A percentile compares a stretch with the other conserved stretches of the same genome.
phyloP scores from a whole-genome alignment of 345 rosid genomes.

The Pistacia vera region DNA sequence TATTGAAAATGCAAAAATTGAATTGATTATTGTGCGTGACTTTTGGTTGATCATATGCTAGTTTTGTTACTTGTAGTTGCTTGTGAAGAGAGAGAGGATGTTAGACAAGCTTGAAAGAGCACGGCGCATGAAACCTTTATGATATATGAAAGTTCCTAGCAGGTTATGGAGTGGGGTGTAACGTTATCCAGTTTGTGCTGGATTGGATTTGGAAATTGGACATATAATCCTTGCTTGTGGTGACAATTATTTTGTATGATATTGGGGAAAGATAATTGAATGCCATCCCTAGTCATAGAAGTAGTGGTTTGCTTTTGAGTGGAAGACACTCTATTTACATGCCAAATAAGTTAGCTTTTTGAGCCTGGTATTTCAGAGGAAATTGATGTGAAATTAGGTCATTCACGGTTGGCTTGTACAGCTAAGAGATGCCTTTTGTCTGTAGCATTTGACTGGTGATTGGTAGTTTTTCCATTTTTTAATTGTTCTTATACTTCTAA shows the following conservation, averaged over 20 bases:
- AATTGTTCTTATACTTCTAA: neutral
- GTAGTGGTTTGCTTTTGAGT: neutral
- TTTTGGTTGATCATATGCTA: neutral
- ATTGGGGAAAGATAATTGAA: neutral
- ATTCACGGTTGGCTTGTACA: neutral
- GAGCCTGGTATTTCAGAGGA: neutral
- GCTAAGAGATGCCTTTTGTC: neutral
- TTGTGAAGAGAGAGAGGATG: neutral
- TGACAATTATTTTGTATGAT: too few species aligned
- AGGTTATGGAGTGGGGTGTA: neutral
- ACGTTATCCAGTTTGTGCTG: neutral
- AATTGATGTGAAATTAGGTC: neutral
- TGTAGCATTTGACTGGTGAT: neutral
- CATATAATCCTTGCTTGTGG: neutral
- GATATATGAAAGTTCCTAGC: neutral
- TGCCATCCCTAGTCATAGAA: neutral
- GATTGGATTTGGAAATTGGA: constrained; percentile 16
- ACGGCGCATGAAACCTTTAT: neutral
- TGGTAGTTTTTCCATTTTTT: neutral
- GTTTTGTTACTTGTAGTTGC: constrained; percentile 1
- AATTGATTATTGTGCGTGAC: constrained; percentile 1
- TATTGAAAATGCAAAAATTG: constrained; percentile 7
- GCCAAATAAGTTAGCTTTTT: neutral
- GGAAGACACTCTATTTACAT: neutral
- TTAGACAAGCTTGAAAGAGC: constrained; percentile 11